Conservation (phyloP, 2,329 filamentous ascomycete species). For the Calonectria hawksworthii region DNA sequence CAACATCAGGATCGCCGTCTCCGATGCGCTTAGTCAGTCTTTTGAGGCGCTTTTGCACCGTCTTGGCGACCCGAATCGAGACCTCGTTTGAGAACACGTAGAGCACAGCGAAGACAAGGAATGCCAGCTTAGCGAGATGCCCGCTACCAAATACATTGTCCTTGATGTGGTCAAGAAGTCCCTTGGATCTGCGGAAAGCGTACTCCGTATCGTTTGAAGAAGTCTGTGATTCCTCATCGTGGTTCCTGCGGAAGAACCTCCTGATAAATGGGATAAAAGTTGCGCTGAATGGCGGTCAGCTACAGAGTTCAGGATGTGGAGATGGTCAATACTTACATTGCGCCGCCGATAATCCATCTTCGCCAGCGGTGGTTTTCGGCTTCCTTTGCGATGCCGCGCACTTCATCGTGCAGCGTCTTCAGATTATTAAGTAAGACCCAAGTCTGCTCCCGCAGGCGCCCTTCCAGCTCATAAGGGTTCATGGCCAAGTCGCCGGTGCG, state of each 20-base stretch:
- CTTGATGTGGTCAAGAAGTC: slow-evolving; percentile 65
- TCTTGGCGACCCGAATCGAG: slow-evolving; percentile 66
- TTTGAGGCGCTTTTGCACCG: slow-evolving; percentile 64
- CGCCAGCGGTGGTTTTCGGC: slow-evolving; percentile 67
- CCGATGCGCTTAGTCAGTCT: slow-evolving; percentile 63
- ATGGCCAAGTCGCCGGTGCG: slow-evolving; percentile 46
- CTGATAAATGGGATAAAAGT: slow-evolving; percentile 67
- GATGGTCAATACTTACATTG: slow-evolving; percentile 57
- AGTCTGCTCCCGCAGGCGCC: slow-evolving; percentile 59
- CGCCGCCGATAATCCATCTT: slow-evolving; percentile 65
- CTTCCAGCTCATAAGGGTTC: slow-evolving; percentile 55
- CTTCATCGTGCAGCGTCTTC: slow-evolving; percentile 58
- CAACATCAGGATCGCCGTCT: slow-evolving; percentile 59
- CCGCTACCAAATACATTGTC: slow-evolving; percentile 59
- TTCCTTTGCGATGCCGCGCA: slow-evolving; percentile 58
- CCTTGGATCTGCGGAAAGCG: slow-evolving; percentile 66
- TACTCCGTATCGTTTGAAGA: slow-evolving; percentile 69
- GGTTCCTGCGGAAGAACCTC: slow-evolving; percentile 62
- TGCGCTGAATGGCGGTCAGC: slow-evolving; percentile 53
- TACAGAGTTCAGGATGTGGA: neutral
- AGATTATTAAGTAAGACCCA: slow-evolving; percentile 61
- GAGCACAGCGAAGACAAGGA: slow-evolving; percentile 69
- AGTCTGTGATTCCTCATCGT: slow-evolving; percentile 52
- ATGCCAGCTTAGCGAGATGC: slow-evolving; percentile 63
- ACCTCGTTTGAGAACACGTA: slow-evolving; percentile 74